Base-by-base conservation (phyloP, 2,329 filamentous ascomycete genomes). In the Curvularia eragrostidis region DNA sequence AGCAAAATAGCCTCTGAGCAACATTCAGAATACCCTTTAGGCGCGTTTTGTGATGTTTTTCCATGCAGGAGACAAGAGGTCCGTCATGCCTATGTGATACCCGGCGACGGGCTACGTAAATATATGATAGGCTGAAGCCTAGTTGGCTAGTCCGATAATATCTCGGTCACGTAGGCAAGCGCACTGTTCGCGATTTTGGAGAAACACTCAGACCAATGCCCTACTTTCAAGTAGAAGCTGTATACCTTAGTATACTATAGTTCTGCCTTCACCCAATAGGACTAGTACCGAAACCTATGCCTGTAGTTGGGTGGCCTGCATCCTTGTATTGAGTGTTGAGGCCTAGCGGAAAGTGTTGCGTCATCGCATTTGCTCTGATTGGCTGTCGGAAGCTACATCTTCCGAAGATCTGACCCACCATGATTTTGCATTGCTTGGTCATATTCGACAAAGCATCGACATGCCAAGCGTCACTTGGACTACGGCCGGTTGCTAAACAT, bases 401-500 rank as follows among this genome's bases (percentile, higher is more conserved):
- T 54, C 46, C 47, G 52, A 48, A 15, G 2, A 26, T 19, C 2
- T 13, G 26, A 26, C 50, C 46, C 30, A 61, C 42, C 19, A 38
- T 44, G 28, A 48, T 57, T 55, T 62, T 32, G 39, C 49, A n/a
- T 24, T 63, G 64, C 64, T 66, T 66, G 62, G 64, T 66, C 62
- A 65, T 61, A 36, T 36, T 57, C 56, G 56, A 63, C 64, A 66
- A 66, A 66, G 60, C 62, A 65, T 36, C 51, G 23, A 36, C 21
- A 13, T 39, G 58, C 61, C 55, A 57, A 62, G 61, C 55, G 43
- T n/a, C 24, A 50, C 26, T 23, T 48, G 12, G 26, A 53, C 23
- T 23, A 41, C 32, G 48, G 23, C 56, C 59, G 60, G 65, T 69
- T 70, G 67, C 65, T 67, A 75, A 74, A 53, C 48, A 58, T 63